Evolutionary conservation across 2,329 filamentous ascomycete genomes (phyloP), one percentile per base, ranked within the genome.

Genomic region (Nothophaeocryptopus gaeumannii): DNA sequence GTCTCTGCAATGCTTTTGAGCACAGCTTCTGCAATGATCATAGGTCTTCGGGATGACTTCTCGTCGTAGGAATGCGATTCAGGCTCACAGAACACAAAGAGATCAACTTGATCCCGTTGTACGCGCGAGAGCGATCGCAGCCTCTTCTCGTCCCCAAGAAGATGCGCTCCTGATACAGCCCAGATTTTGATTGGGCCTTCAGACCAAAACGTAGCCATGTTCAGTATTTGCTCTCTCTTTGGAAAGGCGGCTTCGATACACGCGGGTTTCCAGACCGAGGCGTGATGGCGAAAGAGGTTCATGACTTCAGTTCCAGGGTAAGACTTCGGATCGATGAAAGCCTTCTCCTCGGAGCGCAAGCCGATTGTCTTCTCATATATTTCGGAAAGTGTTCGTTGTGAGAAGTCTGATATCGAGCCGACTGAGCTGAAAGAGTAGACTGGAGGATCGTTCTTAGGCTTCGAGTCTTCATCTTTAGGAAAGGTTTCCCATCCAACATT

Each of bases 401-500:
- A 50, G 15, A 45, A 50, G 11, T 33, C 31, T 1, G 47, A 41
- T 15, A 41, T 33, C 8, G 30, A 35, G 31, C 40, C 47, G 5
- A 45, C 30, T 9, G 40, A 45, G 35, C 47, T 50, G 10, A 38
- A 44, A 9, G 34, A 33, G 36, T 39, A 45, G 12, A 50, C 16
- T n/a, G 38, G 16, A 20, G 16, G 38, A 30, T 50, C 47, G 2
- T 16, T 8, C 3, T n/a, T 40, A 5, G 15, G 30, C 1, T 15
- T 13, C 15, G 39, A 16, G 15, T 40, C n/a, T 29, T 38, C 32
- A 13, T 32, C 30, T 8, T n/a, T 29, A 1, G 14, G 12, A 5
- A 29, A 32, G 14, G 14, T 43, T 5, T 35, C 36, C 62, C 74
- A 71, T 11, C 73, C 71, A 53, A 80, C 70, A 34, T 76, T 76